A percentile compares a stretch with the other conserved stretches of the same genome.
These are phyloP conservation scores for Polyporus arcularius DNA, from an alignment of 768 basidiomycete genomes.

Conservation along the genomic window DNA sequence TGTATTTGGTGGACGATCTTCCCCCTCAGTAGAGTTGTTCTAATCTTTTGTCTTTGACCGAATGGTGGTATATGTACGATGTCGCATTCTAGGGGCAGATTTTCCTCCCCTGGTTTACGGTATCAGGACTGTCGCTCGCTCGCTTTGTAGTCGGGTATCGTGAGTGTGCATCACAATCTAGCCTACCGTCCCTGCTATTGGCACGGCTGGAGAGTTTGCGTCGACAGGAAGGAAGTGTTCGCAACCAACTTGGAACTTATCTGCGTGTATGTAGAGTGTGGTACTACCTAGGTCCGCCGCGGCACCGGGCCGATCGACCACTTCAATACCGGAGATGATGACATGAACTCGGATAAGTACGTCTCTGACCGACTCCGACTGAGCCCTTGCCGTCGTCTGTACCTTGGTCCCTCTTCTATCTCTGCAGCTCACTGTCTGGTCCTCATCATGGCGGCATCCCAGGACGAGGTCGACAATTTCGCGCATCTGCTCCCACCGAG, in stretches of 20 bases:
- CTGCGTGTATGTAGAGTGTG: no score
- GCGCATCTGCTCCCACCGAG: constrained; percentile 88
- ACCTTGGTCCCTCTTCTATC: no score
- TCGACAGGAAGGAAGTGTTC: no score
- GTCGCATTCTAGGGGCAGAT: neutral
- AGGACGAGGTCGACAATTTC: constrained; percentile 25
- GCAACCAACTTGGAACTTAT: no score
- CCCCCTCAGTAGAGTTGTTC: neutral
- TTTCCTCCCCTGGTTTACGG: neutral
- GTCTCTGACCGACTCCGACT: no score
- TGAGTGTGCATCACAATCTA: neutral
- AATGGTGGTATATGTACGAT: constrained; percentile 4
- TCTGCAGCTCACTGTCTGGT: neutral
- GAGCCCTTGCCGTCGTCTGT: no score
- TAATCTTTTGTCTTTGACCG: neutral
- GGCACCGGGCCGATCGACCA: no score
- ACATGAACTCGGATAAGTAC: no score
- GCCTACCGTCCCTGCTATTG: neutral
- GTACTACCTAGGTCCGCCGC: no score
- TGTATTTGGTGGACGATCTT: neutral
- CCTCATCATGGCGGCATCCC: constrained; percentile 7
- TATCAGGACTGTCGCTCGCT: constrained; percentile 1
- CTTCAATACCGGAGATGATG: no score
- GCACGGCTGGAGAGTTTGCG: no score
- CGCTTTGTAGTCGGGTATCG: neutral